Percentiles rank a stretch among this genome's conserved stretches.
Evolutionary conservation across 2,329 filamentous ascomycete species (phyloP).

Genomic region (Aspergillus bombycis): DNA sequence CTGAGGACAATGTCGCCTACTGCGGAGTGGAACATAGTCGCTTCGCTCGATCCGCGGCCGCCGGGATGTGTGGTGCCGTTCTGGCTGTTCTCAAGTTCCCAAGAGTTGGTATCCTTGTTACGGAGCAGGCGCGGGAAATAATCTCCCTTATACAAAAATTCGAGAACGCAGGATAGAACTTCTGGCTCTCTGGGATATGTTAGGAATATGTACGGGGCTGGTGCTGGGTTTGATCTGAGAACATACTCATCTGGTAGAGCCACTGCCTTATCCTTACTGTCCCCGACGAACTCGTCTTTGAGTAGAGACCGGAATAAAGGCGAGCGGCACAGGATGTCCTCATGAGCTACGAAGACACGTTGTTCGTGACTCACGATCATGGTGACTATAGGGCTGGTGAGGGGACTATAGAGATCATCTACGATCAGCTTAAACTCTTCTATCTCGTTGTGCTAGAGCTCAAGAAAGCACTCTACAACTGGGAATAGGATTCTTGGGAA

Average conservation of each 20-base stretch:
- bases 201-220: not conserved
- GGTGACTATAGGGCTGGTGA: conserved; percentile 78
- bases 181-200: conserved; percentile 72
- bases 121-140: conserved; percentile 89
- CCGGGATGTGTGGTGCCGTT: conserved; percentile 55
- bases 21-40: conserved; percentile 76
- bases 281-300: conserved; percentile 72
- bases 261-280: conserved; percentile 73
- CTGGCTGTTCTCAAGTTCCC: conserved; percentile 79
- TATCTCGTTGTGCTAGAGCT: not conserved
- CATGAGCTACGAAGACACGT: conserved; percentile 91
- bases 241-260: conserved; percentile 67
- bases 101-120: conserved; percentile 82
- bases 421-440: conserved; percentile 3
- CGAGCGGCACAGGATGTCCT: conserved; percentile 85
- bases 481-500: not conserved
- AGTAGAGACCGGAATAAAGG: conserved; percentile 78
- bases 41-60: conserved; percentile 67
- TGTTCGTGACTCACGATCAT: conserved; percentile 81
- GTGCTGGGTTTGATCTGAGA: not conserved
- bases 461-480: not conserved
- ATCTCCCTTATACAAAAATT: conserved; percentile 96
- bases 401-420: conserved; percentile 41
- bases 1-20: conserved; percentile 77
- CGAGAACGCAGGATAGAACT: conserved; percentile 89